Percentiles rank a stretch among this genome's conserved stretches.
Conservation (phyloP, 345 rosid species). For the Psidium guajava region DNA sequence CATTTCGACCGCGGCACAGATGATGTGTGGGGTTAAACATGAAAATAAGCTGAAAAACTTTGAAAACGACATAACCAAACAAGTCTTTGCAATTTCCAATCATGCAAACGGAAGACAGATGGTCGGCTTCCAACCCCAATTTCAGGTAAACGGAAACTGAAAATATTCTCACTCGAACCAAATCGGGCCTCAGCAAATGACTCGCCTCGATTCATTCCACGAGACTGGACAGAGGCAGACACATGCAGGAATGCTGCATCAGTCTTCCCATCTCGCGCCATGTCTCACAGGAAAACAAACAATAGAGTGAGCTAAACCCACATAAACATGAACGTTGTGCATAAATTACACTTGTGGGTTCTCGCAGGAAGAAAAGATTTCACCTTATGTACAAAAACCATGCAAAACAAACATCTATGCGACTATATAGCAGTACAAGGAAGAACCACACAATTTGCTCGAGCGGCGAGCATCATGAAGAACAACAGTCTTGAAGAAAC, state of each 20-base stretch:
- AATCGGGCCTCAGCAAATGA: not conserved
- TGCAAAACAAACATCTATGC: not conserved
- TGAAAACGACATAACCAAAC: not conserved
- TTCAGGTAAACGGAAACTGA: not conserved
- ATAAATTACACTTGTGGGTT: not conserved
- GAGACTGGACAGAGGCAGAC: not conserved
- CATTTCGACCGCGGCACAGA: not conserved
- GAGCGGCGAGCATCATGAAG: not conserved
- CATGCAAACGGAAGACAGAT: not conserved
- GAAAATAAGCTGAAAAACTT: not conserved
- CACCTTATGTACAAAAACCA: not conserved
- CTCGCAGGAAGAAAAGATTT: not conserved
- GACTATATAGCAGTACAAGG: not conserved
- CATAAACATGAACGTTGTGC: not conserved
- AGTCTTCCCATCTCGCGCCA: not conserved
- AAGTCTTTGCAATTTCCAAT: not conserved
- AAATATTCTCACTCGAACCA: not conserved
- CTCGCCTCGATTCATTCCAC: not conserved
- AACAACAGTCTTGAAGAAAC: not conserved
- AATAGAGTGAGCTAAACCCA: not conserved
- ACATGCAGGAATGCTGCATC: not conserved
- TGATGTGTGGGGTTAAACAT: not conserved
- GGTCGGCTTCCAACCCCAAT: not conserved
- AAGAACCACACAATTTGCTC: not conserved
- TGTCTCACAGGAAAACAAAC: not conserved